Evolutionary conservation across 805 yeast species (phyloP).

Genomic region (Pichia exigua): DNA sequence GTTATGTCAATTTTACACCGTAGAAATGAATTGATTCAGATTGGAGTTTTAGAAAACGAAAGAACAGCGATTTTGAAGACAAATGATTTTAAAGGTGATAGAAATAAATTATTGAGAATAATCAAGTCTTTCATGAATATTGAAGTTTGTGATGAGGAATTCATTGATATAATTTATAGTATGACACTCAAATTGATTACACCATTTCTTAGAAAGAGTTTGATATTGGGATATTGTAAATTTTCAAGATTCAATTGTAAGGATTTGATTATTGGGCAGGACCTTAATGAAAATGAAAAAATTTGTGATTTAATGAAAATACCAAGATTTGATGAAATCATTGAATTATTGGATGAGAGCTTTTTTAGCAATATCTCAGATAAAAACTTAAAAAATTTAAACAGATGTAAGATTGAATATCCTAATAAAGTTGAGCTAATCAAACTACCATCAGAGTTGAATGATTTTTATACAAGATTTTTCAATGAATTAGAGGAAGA

Average conservation of each 20-base stretch:
- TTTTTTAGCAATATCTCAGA: slow-evolving; percentile 10
- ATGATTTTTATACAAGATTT: slow-evolving; percentile 56
- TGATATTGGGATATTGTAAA: slow-evolving; percentile 40
- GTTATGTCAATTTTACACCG: slow-evolving; percentile 14
- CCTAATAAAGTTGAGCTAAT: slow-evolving; percentile 61
- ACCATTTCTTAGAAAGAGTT: slow-evolving; percentile 58
- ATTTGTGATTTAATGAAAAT: slow-evolving; percentile 43
- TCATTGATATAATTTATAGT: slow-evolving; percentile 39
- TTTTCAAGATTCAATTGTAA: slow-evolving; percentile 5
- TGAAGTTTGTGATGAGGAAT: slow-evolving; percentile 13
- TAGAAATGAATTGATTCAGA: not conserved
- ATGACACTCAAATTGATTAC: slow-evolving; percentile 49
- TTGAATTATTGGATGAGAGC: slow-evolving; percentile 9
- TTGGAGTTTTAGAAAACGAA: not conserved
- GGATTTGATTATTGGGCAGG: slow-evolving; percentile 7
- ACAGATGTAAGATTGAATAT: slow-evolving; percentile 36
- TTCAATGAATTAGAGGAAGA: slow-evolving; percentile 37
- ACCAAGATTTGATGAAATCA: slow-evolving; percentile 30
- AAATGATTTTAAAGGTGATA: slow-evolving; percentile 1
- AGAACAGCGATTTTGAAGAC: slow-evolving; percentile 3
- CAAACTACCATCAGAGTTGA: slow-evolving; percentile 58
- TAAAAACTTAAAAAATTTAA: slow-evolving; percentile 9
- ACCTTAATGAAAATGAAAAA: slow-evolving; percentile 43
- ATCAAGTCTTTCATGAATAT: slow-evolving; percentile 19
- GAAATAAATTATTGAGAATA: slow-evolving; percentile 12